These are phyloP conservation scores for Hanseniaspora osmophila DNA, from an alignment of 805 yeast species.

Conservation along the genomic window DNA sequence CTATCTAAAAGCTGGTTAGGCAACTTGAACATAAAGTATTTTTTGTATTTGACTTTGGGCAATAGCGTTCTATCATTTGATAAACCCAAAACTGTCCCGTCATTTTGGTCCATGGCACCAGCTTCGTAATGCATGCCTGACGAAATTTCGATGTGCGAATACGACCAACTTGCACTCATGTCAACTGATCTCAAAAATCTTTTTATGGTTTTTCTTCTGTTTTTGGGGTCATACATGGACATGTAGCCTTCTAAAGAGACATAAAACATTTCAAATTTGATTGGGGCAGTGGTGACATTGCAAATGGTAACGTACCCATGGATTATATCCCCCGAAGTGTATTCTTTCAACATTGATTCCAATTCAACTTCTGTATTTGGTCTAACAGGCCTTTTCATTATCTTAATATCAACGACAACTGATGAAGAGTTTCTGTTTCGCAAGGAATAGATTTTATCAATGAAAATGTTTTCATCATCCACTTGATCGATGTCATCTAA, in stretches of 20 bases:
- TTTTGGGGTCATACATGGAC: slow-evolving; percentile 13
- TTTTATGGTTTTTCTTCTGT: slow-evolving; percentile 12
- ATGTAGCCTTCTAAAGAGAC: slow-evolving; percentile 41
- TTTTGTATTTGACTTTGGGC: slow-evolving; percentile 38
- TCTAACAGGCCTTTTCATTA: slow-evolving; percentile 13
- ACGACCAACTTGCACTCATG: slow-evolving; percentile 37
- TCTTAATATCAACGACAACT: slow-evolving; percentile 12
- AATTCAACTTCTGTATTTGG: slow-evolving; percentile 13
- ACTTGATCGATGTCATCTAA: not conserved
- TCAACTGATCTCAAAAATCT: slow-evolving; percentile 37
- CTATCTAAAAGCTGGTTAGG: slow-evolving; percentile 40
- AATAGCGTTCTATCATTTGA: slow-evolving; percentile 30
- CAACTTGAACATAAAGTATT: slow-evolving; percentile 41
- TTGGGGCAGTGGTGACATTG: slow-evolving; percentile 26
- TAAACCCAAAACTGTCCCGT: slow-evolving; percentile 25
- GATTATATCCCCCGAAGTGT: slow-evolving; percentile 40
- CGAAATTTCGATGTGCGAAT: slow-evolving; percentile 17
- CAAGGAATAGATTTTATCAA: slow-evolving; percentile 14
- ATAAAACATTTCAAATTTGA: slow-evolving; percentile 47
- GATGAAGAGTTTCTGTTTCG: slow-evolving; percentile 11
- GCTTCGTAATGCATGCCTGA: slow-evolving; percentile 25
- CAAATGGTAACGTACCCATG: slow-evolving; percentile 35
- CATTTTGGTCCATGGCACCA: slow-evolving; percentile 22
- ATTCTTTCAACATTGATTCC: slow-evolving; percentile 30
- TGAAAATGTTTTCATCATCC: slow-evolving; percentile 10